Evolutionary conservation across 805 yeast species (phyloP), one percentile per base, ranked within the genome.

Genomic region (Hemisphaericaspora nanyangensis): DNA sequence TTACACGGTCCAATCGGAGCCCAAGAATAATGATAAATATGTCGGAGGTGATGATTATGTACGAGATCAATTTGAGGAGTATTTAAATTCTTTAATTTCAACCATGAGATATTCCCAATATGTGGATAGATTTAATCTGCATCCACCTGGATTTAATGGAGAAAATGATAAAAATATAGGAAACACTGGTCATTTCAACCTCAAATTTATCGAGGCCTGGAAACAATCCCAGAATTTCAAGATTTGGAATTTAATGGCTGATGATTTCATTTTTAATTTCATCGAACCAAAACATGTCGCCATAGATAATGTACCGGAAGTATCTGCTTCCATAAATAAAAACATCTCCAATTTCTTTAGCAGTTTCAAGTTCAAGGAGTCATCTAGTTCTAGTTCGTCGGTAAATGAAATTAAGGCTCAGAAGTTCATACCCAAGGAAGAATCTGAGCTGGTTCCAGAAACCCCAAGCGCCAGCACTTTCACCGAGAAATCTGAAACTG

Each of bases 21-120:
- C 55, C 4, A 55, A 54, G 13, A 42, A 48, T n/a, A 48, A 46
- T 13, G 64, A 61, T 26, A 55, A 56, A 17, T 68, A 51, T 45
- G 41, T 63, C 8, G 70, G 74, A 5, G 63, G 61, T 48, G 98
- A 93, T 52, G 99, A 93, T 60, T 87, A 82, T 54, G 81, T 93
- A 24, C 65, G 98, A 37, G 75, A 80, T 62, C 88, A 81, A 51
- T 90, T 91, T 60, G 99, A 93, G 55, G 97, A 90, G 52, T 93
- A 93, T 54, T 61, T 90, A 18, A 74, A 84, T 42, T 87, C 95
- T 8, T 58, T 93, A 46, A 57, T 91, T 17, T 70, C 95, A 0
- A 72, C 85, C 18, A 79, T 77, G 17, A 84, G 95, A 58, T 85
- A 81, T 50, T 75, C 75, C 47, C 78, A 72, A 35, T 87, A 82